Percentiles rank a stretch among this genome's conserved stretches.
Conservation (phyloP, 192 early-diverging fungal genomes). For the Podila clonocystis region DNA sequence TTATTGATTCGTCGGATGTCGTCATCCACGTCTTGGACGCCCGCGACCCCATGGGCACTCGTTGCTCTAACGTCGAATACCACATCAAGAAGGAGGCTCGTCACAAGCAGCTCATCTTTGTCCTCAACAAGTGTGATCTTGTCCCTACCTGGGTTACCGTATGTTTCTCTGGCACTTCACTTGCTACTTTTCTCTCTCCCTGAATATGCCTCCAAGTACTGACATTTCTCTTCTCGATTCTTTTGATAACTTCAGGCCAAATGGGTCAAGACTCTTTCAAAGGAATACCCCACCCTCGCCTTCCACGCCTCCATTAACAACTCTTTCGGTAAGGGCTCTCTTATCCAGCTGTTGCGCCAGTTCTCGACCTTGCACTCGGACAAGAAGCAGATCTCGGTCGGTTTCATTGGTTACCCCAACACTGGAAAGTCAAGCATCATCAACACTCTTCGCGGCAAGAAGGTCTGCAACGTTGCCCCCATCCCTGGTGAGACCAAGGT, state of each 20-base stretch:
- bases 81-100: slow-evolving; percentile 91
- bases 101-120: slow-evolving; percentile 96
- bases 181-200: background rate
- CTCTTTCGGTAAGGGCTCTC: slow-evolving; percentile 98
- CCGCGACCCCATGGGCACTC: slow-evolving; percentile 96
- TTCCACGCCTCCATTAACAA: slow-evolving; percentile 99
- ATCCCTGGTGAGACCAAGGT: slow-evolving; percentile 98
- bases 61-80: slow-evolving; percentile 92
- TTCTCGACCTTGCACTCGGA: slow-evolving; percentile 94
- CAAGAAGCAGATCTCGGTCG: slow-evolving; percentile 98
- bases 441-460: slow-evolving; percentile 95
- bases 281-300: slow-evolving; percentile 94
- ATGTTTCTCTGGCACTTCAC: slow-evolving; percentile 23
- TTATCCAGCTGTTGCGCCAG: slow-evolving; percentile 98
- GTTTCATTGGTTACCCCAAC: slow-evolving; percentile 98
- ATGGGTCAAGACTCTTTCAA: slow-evolving; percentile 93
- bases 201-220: background rate
- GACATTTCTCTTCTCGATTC: background rate
- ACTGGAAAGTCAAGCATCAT: slow-evolving; percentile 99
- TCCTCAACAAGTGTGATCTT: slow-evolving; percentile 99
- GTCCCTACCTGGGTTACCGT: slow-evolving; percentile 99
- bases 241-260: slow-evolving; percentile 65
- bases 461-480: slow-evolving; percentile 98
- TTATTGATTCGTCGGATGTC: slow-evolving; percentile 95
- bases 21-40: slow-evolving; percentile 98